Conservation (phyloP, 2,329 filamentous ascomycete genomes). For the Huntiella abstrusa region DNA sequence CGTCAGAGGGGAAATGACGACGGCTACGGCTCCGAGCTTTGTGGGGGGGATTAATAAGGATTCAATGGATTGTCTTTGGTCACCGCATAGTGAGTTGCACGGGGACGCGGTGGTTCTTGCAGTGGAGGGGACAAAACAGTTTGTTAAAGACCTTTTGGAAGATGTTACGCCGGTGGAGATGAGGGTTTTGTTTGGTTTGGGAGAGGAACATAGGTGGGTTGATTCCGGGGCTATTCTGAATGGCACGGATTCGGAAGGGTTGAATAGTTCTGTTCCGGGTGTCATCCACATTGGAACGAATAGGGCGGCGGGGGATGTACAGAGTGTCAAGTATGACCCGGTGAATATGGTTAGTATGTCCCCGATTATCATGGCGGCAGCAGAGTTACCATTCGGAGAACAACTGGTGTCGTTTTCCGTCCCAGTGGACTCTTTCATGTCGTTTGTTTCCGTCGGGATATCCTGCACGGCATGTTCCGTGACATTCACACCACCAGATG, state of each 20-base stretch:
- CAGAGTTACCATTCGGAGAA: background rate
- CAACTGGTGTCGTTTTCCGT: slow-evolving; percentile 5
- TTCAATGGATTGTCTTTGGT: slow-evolving; percentile 11
- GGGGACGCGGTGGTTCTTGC: slow-evolving; percentile 6
- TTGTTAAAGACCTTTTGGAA: slow-evolving; percentile 10
- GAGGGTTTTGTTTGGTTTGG: slow-evolving; percentile 8
- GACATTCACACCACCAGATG: slow-evolving; percentile 1
- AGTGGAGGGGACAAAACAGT: slow-evolving; percentile 3
- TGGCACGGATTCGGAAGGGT: background rate
- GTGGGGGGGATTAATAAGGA: slow-evolving; percentile 11
- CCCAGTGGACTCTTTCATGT: slow-evolving; percentile 10
- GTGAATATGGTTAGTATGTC: slow-evolving; percentile 6
- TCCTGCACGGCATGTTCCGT: slow-evolving; percentile 10
- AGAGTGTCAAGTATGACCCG: slow-evolving; percentile 4
- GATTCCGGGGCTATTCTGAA: background rate
- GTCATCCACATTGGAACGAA: no score
- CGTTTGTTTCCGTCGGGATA: slow-evolving; percentile 7
- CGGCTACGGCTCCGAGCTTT: background rate
- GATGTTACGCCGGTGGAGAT: slow-evolving; percentile 8
- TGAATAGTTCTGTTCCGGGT: background rate
- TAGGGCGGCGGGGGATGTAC: no score
- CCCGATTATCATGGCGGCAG: slow-evolving; percentile 6
- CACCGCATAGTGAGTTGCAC: slow-evolving; percentile 9
- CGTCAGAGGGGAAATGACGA: background rate
- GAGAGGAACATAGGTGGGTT: background rate